Percentiles rank a stretch among this genome's conserved stretches.
phyloP scores from a whole-genome alignment of 2,329 filamentous ascomycete genomes.

The Dactylellina cionopaga region DNA sequence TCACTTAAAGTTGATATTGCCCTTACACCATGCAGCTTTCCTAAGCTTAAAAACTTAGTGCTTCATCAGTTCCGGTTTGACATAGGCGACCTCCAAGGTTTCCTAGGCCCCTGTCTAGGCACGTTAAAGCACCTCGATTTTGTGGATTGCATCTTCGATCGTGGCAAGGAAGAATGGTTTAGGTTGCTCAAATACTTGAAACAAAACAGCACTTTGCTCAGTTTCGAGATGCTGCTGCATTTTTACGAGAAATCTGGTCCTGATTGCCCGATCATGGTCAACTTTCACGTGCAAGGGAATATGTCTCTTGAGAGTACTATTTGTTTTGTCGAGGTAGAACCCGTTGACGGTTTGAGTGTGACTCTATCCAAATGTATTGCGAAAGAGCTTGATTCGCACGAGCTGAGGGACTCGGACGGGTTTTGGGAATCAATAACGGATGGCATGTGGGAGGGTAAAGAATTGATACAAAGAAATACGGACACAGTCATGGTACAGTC shows the following conservation, averaged over 20 bases:
- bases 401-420: neutral
- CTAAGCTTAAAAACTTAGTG: no score
- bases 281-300: neutral
- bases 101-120: neutral
- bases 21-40: no score
- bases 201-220: neutral
- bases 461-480: neutral
- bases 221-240: neutral
- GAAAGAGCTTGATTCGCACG: neutral
- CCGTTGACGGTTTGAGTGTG: neutral
- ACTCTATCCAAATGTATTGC: neutral
- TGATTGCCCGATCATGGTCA: neutral
- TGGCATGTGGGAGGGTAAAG: neutral
- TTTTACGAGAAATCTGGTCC: neutral
- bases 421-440: conserved; percentile 8
- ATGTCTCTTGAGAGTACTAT: neutral
- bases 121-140: neutral
- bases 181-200: neutral
- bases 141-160: neutral
- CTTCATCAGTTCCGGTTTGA: no score
- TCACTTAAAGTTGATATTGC: no score
- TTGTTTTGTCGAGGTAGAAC: neutral
- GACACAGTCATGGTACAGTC: no score
- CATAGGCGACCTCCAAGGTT: neutral
- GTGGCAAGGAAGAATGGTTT: neutral